Base-by-base conservation (phyloP, 495 filamentous ascomycete species). In the Oidiodendron maius region DNA sequence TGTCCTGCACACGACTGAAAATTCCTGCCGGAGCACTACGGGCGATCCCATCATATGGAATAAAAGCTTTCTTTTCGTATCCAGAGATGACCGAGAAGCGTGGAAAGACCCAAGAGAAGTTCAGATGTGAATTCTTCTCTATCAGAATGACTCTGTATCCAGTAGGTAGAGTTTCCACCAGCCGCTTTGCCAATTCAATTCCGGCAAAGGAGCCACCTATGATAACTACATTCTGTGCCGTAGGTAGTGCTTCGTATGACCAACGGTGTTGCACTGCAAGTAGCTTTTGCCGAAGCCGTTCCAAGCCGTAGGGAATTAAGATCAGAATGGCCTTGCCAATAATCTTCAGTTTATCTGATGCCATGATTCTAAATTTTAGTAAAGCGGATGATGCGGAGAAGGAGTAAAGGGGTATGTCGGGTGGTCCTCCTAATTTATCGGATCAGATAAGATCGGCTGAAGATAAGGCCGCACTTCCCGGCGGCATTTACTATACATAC, bases 121-220 rank as follows among this genome's bases (percentile, higher is more conserved):
- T 73, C 59, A 82, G 76, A 56, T 81, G 79, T 11, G 68, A 70
- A 52, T 78, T 76, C 38, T 70, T 73, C 58, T 84, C 80, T 16
- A 82, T 61, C 1, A 81, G 61, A 1, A 80, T 59, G 11, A 80
- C 71, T 4, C 66, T 63, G 55, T 72, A 80, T 0, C 68, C 61
- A 1, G 70, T 66, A 1, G 76, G 71, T 0, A 83, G 50, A 8
- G 65, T 63, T 32, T 68, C 59, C 5, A 69, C 65, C 9, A 81
- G 70, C 24, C 64, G 63, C 23, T 62, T 53, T 0, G 71, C 72
- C 4, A 69, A 63, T 17, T 68, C 61, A 51, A 70, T 66, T 1
- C 77, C 76, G 4, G 76, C 69, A 48, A 79, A 80, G 0, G 77
- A 79, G 3, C 71, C 78, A 34, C 78, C 77, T 5, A 81, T 61